Evolutionary conservation across 768 basidiomycete genomes (phyloP).

Genomic region (Dentipellis fragilis): DNA sequence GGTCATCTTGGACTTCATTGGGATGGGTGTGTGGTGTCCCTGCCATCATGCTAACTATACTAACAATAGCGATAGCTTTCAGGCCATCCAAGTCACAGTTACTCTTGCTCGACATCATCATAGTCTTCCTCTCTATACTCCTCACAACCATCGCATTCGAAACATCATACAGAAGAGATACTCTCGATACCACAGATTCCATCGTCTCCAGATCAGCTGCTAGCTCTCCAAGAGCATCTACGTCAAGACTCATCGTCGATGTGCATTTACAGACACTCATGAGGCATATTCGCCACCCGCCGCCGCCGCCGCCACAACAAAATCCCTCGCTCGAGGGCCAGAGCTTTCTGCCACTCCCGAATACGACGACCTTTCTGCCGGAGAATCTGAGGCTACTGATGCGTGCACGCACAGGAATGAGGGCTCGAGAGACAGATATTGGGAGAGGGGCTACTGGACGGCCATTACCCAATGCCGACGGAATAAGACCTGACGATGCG

Average conservation of each 20-base stretch:
- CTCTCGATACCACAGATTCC: conserved; percentile 33
- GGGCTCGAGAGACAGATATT: conserved; percentile 19
- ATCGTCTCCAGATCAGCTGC: conserved; percentile 20
- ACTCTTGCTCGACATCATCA: conserved; percentile 55
- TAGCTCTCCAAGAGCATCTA: conserved; percentile 7
- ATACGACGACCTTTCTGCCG: conserved; percentile 45
- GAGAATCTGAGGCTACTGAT: conserved; percentile 32
- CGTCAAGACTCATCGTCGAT: conserved; percentile 37
- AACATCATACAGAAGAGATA: conserved; percentile 33
- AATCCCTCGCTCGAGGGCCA: conserved; percentile 14
- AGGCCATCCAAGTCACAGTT: conserved; percentile 62
- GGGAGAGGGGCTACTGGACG: neutral
- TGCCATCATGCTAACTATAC: neutral
- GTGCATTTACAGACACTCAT: conserved; percentile 46
- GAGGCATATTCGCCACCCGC: conserved; percentile 46
- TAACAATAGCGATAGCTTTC: conserved; percentile 11
- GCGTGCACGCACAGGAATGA: conserved; percentile 35
- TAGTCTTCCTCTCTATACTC: conserved; percentile 55
- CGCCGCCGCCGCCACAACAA: conserved; percentile 21
- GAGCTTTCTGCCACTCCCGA: conserved; percentile 44
- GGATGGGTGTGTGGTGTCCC: conserved; percentile 46
- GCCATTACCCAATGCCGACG: neutral
- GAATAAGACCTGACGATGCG: neutral
- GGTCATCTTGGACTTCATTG: conserved; percentile 70
- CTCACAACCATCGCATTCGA: conserved; percentile 66